A percentile compares a stretch with the other conserved stretches of the same genome.
These are phyloP conservation scores for Komagataella kurtzmanii DNA, from an alignment of 805 yeast species.

Conservation along the genomic window DNA sequence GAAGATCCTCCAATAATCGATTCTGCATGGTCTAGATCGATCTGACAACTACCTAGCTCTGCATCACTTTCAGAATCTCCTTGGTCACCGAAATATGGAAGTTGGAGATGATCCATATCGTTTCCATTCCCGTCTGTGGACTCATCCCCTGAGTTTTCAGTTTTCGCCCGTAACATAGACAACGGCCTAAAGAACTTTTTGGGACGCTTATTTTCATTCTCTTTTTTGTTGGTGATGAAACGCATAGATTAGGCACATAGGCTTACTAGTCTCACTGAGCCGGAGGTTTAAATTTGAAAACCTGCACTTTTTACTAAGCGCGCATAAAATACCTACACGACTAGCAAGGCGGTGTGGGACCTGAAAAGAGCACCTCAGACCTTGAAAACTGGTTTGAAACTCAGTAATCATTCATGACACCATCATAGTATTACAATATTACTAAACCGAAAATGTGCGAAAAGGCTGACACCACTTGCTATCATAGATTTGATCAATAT, in stretches of 20 bases:
- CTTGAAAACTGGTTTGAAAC: too few relatives aligned
- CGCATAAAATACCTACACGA: not conserved
- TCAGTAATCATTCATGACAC: not conserved
- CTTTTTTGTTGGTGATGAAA: not conserved
- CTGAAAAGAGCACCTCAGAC: too few relatives aligned
- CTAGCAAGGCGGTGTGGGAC: too few relatives aligned
- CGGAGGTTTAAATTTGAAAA: not conserved
- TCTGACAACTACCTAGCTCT: not conserved
- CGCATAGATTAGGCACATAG: not conserved
- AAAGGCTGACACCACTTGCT: slow-evolving; percentile 18
- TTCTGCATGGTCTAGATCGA: slow-evolving; percentile 18
- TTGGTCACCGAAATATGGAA: not conserved
- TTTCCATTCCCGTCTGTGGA: not conserved
- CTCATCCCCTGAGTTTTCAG: not conserved
- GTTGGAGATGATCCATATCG: not conserved
- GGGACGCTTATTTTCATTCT: not conserved
- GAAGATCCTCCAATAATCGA: slow-evolving; percentile 39
- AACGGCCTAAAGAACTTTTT: not conserved
- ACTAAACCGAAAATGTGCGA: not conserved
- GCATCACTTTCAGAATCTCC: not conserved
- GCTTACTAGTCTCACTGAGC: not conserved
- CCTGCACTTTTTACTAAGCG: not conserved
- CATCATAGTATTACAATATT: too few relatives aligned
- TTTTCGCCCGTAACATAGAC: not conserved
- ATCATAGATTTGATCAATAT: slow-evolving; percentile 18